These are phyloP conservation scores for Nicotiana noctiflora DNA, from an alignment of 257 asterid species.

Conservation along the genomic window DNA sequence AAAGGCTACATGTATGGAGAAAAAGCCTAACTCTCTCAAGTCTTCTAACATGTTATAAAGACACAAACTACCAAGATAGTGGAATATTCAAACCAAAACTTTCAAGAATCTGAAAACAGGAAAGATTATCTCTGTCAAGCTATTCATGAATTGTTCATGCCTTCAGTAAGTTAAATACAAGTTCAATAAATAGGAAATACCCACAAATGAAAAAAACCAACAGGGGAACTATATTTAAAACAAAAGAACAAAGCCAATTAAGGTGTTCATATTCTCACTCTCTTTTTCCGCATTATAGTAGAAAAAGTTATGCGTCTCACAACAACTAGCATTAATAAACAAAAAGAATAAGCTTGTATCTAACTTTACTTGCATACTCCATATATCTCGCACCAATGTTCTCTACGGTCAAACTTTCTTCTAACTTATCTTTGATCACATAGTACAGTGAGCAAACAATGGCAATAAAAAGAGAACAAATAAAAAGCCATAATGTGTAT, in stretches of 20 bases:
- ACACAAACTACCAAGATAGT: background rate
- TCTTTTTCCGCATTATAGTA: background rate
- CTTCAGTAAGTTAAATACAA: background rate
- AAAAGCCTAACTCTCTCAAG: too few species aligned
- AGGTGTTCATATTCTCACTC: background rate
- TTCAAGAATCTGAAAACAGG: background rate
- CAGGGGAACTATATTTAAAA: too few species aligned
- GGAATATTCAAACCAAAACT: background rate
- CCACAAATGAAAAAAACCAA: too few species aligned
- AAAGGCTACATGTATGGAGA: too few species aligned
- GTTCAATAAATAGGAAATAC: too few species aligned
- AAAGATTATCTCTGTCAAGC: background rate
- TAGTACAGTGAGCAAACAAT: constrained; percentile 60
- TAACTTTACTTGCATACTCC: constrained; percentile 58
- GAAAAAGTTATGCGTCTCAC: background rate
- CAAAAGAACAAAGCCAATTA: background rate
- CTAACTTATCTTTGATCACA: constrained; percentile 64
- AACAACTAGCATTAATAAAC: constrained; percentile 47
- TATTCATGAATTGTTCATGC: background rate
- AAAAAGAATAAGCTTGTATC: constrained; percentile 72
- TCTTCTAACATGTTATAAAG: background rate
- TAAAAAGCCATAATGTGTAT: too few species aligned
- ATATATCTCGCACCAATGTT: constrained; percentile 56
- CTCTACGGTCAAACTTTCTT: constrained; percentile 48
- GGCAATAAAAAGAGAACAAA: constrained; percentile 20